phyloP scores from a whole-genome alignment of 768 basidiomycete species.

The Amanita brunnescens region DNA sequence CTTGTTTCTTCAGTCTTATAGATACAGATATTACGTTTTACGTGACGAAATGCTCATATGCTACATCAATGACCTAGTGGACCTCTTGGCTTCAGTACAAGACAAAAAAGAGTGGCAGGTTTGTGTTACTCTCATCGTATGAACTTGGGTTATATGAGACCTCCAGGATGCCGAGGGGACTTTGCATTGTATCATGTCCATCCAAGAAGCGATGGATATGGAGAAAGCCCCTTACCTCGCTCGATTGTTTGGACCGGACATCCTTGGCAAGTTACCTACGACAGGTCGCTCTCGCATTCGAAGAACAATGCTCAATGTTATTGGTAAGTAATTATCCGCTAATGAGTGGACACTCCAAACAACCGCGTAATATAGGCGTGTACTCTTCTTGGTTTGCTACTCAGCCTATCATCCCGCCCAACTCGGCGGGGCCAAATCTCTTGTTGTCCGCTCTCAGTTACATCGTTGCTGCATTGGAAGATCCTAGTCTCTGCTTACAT shows the following conservation, averaged over 20 bases:
- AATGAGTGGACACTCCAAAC: neutral
- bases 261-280: conserved; percentile 62
- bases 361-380: conserved; percentile 33
- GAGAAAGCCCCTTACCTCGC: conserved; percentile 44
- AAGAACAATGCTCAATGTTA: conserved; percentile 63
- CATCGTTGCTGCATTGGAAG: conserved; percentile 62
- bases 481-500: conserved; percentile 51
- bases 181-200: conserved; percentile 75
- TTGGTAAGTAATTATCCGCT: conserved; percentile 40
- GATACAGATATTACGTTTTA: conserved; percentile 69
- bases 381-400: conserved; percentile 79
- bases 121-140: neutral
- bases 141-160: neutral
- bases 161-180: conserved; percentile 77
- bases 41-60: conserved; percentile 75
- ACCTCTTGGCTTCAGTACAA: conserved; percentile 37
- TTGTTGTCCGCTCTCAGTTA: conserved; percentile 61
- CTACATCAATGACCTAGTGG: conserved; percentile 53
- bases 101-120: conserved; percentile 71
- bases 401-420: conserved; percentile 19
- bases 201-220: conserved; percentile 76
- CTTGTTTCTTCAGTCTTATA: neutral
- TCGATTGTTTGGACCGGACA: conserved; percentile 61
- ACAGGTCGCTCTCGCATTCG: conserved; percentile 58
- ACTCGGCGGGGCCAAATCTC: conserved; percentile 28